phyloP scores from a whole-genome alignment of 163 green algal genomes.

The Chloromonas sp. region DNA sequence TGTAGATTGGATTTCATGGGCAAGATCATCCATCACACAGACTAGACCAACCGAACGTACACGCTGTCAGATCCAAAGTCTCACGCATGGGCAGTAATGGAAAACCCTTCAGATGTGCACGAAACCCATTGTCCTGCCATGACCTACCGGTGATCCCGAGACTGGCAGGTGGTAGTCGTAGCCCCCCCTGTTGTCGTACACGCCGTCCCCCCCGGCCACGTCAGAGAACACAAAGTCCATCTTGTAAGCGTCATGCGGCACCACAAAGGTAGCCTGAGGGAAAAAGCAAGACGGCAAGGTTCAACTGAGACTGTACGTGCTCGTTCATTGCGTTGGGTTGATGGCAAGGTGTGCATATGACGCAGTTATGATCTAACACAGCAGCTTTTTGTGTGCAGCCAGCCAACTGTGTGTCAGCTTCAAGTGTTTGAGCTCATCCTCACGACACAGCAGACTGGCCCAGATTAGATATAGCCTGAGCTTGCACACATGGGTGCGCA shows the following conservation, averaged over 20 bases:
- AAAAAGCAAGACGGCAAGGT: not conserved
- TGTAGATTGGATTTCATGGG: no score
- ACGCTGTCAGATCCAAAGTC: no score
- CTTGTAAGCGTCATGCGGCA: conserved; percentile 81
- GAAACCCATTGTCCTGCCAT: not conserved
- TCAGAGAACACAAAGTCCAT: conserved; percentile 93
- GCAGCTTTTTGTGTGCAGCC: not conserved
- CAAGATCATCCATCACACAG: no score
- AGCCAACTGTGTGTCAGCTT: not conserved
- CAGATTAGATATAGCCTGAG: no score
- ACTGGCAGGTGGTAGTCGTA: conserved; percentile 92
- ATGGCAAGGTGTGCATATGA: not conserved
- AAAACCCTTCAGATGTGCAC: no score
- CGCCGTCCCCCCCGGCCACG: conserved; percentile 39
- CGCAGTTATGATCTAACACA: no score
- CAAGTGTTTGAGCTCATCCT: no score
- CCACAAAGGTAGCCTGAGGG: conserved; percentile 43
- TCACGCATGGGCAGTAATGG: no score
- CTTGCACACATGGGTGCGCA: no score
- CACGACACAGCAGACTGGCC: no score
- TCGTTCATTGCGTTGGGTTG: not conserved
- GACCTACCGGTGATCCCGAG: conserved; percentile 18
- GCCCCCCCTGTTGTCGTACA: conserved; percentile 88
- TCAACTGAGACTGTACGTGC: not conserved
- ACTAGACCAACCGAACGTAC: no score